Base-by-base conservation (phyloP, 2,329 filamentous ascomycete species). In the Drechslerella stenobrocha region DNA sequence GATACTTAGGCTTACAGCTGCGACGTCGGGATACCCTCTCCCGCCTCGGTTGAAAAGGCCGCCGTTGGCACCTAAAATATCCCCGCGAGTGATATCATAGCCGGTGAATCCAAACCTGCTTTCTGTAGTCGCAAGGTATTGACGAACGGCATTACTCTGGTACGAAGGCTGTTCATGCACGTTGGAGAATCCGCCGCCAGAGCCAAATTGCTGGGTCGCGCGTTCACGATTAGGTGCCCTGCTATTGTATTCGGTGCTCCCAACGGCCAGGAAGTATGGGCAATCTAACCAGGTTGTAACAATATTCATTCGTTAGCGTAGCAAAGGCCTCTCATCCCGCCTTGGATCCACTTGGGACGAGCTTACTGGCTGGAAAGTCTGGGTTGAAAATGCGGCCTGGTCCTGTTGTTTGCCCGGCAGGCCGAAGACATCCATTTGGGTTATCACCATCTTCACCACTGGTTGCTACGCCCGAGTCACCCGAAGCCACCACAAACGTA, bases 201-300 rank as follows among this genome's bases (percentile, higher is more conserved):
- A 77, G 34, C 74, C 75, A 71, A 78, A 79, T 18, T 1, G 63
- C 51, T 60, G 26, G 6, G 59, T 52, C 69, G 48, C 63, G 50
- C 61, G 73, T 71, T 13, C 74, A 1, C 35, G 28, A 7, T 23
- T 37, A n/a, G n/a, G n/a, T n/a, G 28, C 5, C 6, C n/a, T 30
- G 15, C 2, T 30, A 71, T 7, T 67, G 69, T 67, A 73, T 72
- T 55, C 69, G 9, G 70, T 73, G 2, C 70, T 74, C 2, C 81
- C 80, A 0, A 82, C 79, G 2, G 77, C 74, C 0, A 79, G 79
- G 11, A 82, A 77, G 72, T 80, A 84, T 0, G 81, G 81, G 55
- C 81, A 83, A 23, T 76, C 77, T 0, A 77, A 77, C 24, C 15
- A 20, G 18, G 13, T 18, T 7, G 15, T n/a, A n/a, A n/a, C n/a